Percentiles rank a stretch among this genome's conserved stretches.
Conservation (phyloP, 805 yeast species). For the Cyberlindnera petersonii region DNA sequence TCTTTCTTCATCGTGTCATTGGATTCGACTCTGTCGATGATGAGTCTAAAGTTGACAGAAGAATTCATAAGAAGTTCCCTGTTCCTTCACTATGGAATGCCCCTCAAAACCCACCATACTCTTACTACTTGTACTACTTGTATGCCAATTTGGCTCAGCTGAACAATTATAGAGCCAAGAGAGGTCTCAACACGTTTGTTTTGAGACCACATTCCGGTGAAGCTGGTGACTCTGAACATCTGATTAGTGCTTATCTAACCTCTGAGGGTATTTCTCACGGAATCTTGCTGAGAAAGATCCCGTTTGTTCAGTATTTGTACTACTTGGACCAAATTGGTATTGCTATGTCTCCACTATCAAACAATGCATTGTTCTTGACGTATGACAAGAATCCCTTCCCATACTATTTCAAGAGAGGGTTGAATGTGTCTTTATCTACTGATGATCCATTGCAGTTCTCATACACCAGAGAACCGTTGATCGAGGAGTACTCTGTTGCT, state of each 20-base stretch:
- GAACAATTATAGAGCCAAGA: conserved; percentile 73
- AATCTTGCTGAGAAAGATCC: conserved; percentile 85
- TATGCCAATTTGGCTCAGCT: conserved; percentile 83
- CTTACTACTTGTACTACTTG: conserved; percentile 86
- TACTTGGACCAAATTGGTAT: conserved; percentile 93
- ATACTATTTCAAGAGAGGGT: conserved; percentile 84
- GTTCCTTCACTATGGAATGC: conserved; percentile 80
- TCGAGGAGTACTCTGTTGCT: conserved; percentile 97
- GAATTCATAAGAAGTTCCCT: conserved; percentile 79
- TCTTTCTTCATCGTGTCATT: conserved; percentile 87
- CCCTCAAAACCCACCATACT: conserved; percentile 90
- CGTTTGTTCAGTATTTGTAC: conserved; percentile 89
- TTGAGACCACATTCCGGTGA: conserved; percentile 98
- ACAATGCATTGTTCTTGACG: conserved; percentile 91
- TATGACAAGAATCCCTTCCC: conserved; percentile 97
- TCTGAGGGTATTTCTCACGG: conserved; percentile 96
- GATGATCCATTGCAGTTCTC: conserved; percentile 98
- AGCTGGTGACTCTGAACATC: conserved; percentile 99
- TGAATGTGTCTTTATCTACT: conserved; percentile 90
- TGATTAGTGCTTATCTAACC: conserved; percentile 82
- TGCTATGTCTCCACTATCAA: conserved; percentile 97
- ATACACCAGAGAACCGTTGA: conserved; percentile 93
- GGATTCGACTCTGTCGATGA: conserved; percentile 99
- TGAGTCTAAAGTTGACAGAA: conserved; percentile 87
- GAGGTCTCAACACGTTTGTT: conserved; percentile 86